Evolutionary conservation across 148 eudicot species (phyloP), one percentile per base, ranked within the genome.

Genomic region (Oxyria digyna): DNA sequence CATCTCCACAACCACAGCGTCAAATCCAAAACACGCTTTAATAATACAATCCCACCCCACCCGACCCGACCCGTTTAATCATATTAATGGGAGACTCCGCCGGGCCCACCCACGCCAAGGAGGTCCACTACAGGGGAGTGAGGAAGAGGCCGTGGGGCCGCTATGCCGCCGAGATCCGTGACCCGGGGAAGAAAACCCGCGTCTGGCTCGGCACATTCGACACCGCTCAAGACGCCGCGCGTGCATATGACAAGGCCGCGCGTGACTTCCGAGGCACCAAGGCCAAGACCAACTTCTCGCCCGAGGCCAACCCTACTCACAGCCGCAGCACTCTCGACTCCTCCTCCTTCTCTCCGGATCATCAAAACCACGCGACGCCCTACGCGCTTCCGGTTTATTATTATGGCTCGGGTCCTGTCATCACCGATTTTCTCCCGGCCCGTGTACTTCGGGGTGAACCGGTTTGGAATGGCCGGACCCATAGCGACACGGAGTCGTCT

Each of bases 121-220:
- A 83, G 74, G 31, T 70, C 45, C 96, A 83, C 67, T 89, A 73
- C 26, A 33, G 96, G 33, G 96, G 96, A 0, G 96, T 89, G 0
- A 24, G 96, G 23, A 89, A 83, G 81, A 17, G 91, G 66, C 91
- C 96, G 4, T 84, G 89, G 96, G 91, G 96, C 0, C 48, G 91
- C 4, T 86, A 86, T 70, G 96, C 96, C 2, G 91, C 91, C 0
- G 96, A 89, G 87, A 89, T 89, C 67, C 71, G 96, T 0, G 91
- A 89, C 38, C 96, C 96, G 1, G 78, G 73, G 1, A 81, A 82
- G 63, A 89, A 83, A 55, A 74, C 82, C 71, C 87, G 96, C 5
- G 96, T 89, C 3, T 89, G 96, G 96, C 73, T 89, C 2, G 96
- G 96, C 0, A 89, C 96, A 0, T 89, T 84, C 33, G 96, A 89